Conservation (phyloP, 257 asterid species). For the Ocimum tenuiflorum region DNA sequence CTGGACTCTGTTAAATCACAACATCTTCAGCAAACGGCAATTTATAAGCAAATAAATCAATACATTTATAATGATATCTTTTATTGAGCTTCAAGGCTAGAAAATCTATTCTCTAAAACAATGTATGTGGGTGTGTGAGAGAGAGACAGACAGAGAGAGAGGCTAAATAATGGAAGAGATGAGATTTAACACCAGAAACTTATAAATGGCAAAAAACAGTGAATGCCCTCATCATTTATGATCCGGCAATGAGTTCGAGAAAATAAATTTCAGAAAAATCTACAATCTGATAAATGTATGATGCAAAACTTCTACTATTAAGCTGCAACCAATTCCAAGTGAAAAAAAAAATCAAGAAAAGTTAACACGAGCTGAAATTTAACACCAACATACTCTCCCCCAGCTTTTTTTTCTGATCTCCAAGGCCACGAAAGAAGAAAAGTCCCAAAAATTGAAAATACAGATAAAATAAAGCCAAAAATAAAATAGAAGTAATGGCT, state of each 20-base stretch:
- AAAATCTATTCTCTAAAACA: not conserved
- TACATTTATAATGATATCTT: not conserved
- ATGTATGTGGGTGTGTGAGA: not conserved
- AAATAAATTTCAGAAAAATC: not conserved
- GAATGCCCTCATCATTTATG: constrained; percentile 10
- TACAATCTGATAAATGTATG: not conserved
- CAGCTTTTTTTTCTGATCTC: not conserved
- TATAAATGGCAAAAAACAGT: constrained; percentile 19
- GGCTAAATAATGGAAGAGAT: not conserved
- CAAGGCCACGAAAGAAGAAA: not conserved
- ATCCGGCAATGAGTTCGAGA: not conserved
- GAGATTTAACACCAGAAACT: constrained; percentile 4
- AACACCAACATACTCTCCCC: not conserved
- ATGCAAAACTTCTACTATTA: not conserved
- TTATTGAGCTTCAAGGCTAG: not conserved
- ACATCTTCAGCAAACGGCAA: constrained; percentile 12
- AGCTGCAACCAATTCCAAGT: not conserved
- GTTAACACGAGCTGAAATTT: not conserved
- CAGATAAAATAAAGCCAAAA: too few species aligned
- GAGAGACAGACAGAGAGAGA: too few species aligned
- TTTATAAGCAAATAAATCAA: not conserved
- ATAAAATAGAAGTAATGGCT: not conserved
- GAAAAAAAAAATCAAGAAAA: not conserved
- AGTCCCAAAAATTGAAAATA: not conserved
- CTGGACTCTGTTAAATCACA: constrained; percentile 59